Evolutionary conservation across 176 grass and related monocot species (phyloP).

Genomic region (Oryza australiensis): DNA sequence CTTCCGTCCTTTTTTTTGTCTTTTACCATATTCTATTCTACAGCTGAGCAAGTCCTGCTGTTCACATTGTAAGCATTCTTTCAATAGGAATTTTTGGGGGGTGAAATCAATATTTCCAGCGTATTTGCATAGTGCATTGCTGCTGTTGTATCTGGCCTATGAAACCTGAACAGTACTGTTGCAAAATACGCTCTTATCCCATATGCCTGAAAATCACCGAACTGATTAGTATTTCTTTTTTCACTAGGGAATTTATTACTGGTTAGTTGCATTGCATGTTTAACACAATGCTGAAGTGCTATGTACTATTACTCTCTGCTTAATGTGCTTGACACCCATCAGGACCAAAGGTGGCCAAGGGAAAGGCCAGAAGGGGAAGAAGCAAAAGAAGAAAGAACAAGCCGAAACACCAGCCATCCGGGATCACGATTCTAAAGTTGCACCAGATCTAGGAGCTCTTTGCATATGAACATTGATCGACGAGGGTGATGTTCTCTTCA

Average conservation of each 20-base stretch:
- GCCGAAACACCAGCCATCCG: background rate
- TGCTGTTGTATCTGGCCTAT: background rate
- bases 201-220: background rate
- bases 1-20: background rate
- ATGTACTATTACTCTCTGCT: background rate
- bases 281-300: background rate
- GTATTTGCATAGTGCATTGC: background rate
- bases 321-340: background rate
- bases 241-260: background rate
- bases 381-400: slow-evolving; percentile 54
- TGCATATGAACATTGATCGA: slow-evolving; percentile 52
- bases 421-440: background rate
- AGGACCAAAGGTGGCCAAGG: slow-evolving; percentile 41
- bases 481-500: background rate
- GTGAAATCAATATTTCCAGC: too few relatives aligned
- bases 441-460: slow-evolving; percentile 65
- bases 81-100: background rate
- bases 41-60: background rate
- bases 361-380: slow-evolving; percentile 55
- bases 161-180: background rate
- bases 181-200: background rate
- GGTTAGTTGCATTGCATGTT: background rate
- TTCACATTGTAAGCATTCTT: slow-evolving; percentile 4
- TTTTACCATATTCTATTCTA: slow-evolving; percentile 6
- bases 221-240: background rate